These are phyloP conservation scores for Syncephalis fuscata DNA, from an alignment of 371 early-diverging fungal species.

Conservation along the genomic window DNA sequence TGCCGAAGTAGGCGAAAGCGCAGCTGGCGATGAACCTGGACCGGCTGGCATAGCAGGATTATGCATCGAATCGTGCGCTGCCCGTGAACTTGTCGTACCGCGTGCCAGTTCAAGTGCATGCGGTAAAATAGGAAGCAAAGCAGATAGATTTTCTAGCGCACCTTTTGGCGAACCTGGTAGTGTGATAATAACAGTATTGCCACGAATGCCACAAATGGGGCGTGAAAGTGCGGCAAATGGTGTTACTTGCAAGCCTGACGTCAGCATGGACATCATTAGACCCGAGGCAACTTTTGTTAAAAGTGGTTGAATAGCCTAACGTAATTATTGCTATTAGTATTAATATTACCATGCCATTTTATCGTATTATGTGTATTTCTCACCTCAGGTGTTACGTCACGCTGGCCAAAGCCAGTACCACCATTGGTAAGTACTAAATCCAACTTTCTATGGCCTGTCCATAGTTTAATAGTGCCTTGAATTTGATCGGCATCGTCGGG, in stretches of 20 bases:
- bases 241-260: constrained; percentile 51
- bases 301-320: constrained; percentile 18
- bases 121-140: constrained; percentile 45
- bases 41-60: constrained; percentile 23
- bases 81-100: constrained; percentile 6
- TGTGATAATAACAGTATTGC: constrained; percentile 50
- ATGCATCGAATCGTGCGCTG: constrained; percentile 14
- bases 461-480: constrained; percentile 22
- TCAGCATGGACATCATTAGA: constrained; percentile 55
- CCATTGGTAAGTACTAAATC: constrained; percentile 73
- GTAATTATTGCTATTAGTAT: too few species aligned
- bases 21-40: too few species aligned
- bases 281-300: constrained; percentile 54
- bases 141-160: constrained; percentile 59
- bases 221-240: constrained; percentile 79
- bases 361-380: background rate
- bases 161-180: constrained; percentile 84
- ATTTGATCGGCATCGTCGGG: constrained; percentile 34
- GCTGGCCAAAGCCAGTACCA: constrained; percentile 81
- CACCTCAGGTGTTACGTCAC: constrained; percentile 82
- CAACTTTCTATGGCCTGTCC: constrained; percentile 24
- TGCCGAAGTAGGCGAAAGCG: background rate
- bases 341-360: too few species aligned
- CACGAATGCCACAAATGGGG: constrained; percentile 63
- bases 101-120: constrained; percentile 62